These are phyloP conservation scores for Populus ilicifolia DNA, from an alignment of 345 rosid genomes.

Conservation along the genomic window DNA sequence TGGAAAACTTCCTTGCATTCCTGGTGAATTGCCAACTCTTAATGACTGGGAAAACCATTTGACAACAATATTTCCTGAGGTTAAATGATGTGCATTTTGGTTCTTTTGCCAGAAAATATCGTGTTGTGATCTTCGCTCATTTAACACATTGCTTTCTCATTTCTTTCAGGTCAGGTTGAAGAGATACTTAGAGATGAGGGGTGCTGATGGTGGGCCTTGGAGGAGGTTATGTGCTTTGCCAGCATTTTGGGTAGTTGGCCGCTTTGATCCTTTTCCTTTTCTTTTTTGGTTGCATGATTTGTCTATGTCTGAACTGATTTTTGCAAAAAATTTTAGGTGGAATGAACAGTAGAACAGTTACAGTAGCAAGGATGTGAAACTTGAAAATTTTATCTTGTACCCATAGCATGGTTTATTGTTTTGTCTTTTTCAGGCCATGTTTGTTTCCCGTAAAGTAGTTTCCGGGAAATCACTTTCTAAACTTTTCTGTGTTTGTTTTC, in stretches of 20 bases:
- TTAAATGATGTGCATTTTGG: conserved; percentile 22
- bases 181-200: conserved; percentile 99
- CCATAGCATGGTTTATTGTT: not conserved
- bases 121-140: conserved; percentile 8
- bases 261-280: conserved; percentile 1
- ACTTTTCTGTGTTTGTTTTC: too few relatives aligned
- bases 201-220: conserved; percentile 99
- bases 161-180: conserved; percentile 75
- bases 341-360: not conserved
- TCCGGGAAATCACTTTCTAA: too few relatives aligned
- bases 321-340: not conserved
- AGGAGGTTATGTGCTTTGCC: conserved; percentile 94
- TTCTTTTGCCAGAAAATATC: not conserved
- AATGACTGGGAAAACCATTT: conserved; percentile 97
- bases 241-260: conserved; percentile 82
- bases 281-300: not conserved
- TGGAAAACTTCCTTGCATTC: conserved; percentile 89
- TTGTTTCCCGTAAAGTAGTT: too few relatives aligned
- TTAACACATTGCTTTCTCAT: conserved; percentile 11
- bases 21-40: conserved; percentile 88
- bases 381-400: not conserved
- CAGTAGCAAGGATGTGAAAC: not conserved
- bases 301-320: not conserved
- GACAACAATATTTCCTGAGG: conserved; percentile 99
- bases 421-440: not conserved